Base-by-base conservation (phyloP, 2,329 filamentous ascomycete species). In the Fonsecaea pedrosoi region DNA sequence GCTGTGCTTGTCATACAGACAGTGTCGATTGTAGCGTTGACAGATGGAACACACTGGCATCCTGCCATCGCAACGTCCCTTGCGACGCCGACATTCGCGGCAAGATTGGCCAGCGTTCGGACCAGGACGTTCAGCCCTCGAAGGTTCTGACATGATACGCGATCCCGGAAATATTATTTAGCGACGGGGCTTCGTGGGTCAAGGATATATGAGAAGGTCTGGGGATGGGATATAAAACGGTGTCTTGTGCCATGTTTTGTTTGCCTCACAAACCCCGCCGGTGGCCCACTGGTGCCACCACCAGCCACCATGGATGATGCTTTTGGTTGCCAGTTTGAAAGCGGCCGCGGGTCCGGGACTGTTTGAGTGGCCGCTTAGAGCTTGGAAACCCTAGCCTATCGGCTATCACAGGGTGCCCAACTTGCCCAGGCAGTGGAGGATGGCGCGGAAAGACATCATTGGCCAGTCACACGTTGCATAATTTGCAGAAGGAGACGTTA, bases 1-100 rank as follows among this genome's bases (percentile, higher is more conserved):
- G 54, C 69, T 71, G 58, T 71, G 69, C 45, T 71, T 71, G 59
- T 71, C 69, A 40, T 71, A 71, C 32, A 71, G 55, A 60, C 69
- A 71, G 48, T 71, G 69, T 53, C 69, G 64, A 54, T 69, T 71
- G 62, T 71, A 71, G 34, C 69, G 61, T 37, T 71, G 69, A 50
- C 69, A 71, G 32, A 69, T 60, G 10, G 69, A 71, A 59, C 69
- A 71, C 18, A 71, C 69, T 30, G 69, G 69, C 61, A 71, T 64
- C 48, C 64, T 59, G 5, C 62, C 67, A 18, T 71, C 69, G 54
- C 69, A 71, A 25, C 67, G 67, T 37, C 67, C 69, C 54, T 71
- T 69, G 38, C 69, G 64, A 13, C 69, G 58, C 3, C 64, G 42
- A 40, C 69, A 71, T 61, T 71, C 69, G 12, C 69, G 64, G 57